Evolutionary conservation across 2,329 filamentous ascomycete species (phyloP).

Genomic region (Simplicillium sp.): DNA sequence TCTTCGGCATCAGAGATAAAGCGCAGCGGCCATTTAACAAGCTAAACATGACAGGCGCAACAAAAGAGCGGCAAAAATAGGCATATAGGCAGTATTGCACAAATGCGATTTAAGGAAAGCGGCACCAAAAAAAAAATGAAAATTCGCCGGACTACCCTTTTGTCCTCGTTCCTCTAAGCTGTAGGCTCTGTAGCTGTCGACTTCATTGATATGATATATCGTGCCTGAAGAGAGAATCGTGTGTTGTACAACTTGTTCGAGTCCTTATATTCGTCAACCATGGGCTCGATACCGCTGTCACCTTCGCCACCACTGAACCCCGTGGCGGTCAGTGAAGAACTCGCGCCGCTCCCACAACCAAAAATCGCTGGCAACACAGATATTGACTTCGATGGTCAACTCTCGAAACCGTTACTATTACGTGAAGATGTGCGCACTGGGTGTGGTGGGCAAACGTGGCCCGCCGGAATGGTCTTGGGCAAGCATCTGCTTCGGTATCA

Average conservation of each 20-base stretch:
- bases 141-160: no score
- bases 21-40: no score
- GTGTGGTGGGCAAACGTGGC: slow-evolving; percentile 92
- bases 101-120: slow-evolving; percentile 3
- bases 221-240: no score
- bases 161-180: no score
- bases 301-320: slow-evolving; percentile 41
- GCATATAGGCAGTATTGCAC: slow-evolving; percentile 7
- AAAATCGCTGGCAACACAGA: slow-evolving; percentile 43
- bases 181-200: no score
- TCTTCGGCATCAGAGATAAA: no score
- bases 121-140: neutral
- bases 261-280: neutral
- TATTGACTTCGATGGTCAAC: slow-evolving; percentile 63
- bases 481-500: slow-evolving; percentile 78
- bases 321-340: slow-evolving; percentile 40
- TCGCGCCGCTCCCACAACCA: slow-evolving; percentile 50
- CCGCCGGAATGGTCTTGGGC: slow-evolving; percentile 79
- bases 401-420: slow-evolving; percentile 60
- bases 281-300: slow-evolving; percentile 12
- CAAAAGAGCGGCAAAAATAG: neutral
- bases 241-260: no score
- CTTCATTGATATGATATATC: no score
- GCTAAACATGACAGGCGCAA: neutral
- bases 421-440: slow-evolving; percentile 81